Evolutionary conservation across 1,139 yeast species (phyloP).

Genomic region (Magnusiomyces fungicola): DNA sequence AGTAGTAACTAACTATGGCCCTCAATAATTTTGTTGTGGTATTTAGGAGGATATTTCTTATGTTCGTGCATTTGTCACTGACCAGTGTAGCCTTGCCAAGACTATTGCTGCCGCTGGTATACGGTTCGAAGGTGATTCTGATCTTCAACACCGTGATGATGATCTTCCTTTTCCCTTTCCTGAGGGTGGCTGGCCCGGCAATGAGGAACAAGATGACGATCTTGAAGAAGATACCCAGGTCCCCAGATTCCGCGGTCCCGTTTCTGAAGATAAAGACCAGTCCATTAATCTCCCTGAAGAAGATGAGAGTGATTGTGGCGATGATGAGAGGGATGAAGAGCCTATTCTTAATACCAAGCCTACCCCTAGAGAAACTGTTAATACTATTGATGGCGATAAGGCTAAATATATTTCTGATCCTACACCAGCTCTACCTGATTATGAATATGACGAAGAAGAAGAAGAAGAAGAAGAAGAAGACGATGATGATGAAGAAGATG

Average conservation of each 20-base stretch:
- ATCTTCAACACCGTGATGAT: conserved; percentile 24
- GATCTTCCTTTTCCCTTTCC: conserved; percentile 17
- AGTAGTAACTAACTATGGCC: background rate
- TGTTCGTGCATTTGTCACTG: conserved; percentile 11
- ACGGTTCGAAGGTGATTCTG: conserved; percentile 24
- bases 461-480: conserved; percentile 1
- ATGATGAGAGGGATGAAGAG: conserved; percentile 1
- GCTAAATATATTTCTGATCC: background rate
- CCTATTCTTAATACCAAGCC: too few species aligned
- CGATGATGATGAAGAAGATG: conserved; percentile 1
- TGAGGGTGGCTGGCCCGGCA: conserved; percentile 1
- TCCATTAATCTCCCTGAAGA: background rate
- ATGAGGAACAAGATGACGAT: conserved; percentile 10
- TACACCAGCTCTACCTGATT: too few species aligned
- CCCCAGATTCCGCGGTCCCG: background rate
- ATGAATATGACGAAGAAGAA: conserved; percentile 7
- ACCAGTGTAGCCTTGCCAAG: conserved; percentile 14
- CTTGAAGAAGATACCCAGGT: conserved; percentile 4
- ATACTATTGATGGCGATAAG: background rate
- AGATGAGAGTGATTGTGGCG: background rate
- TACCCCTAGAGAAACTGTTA: background rate
- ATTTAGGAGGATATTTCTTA: conserved; percentile 4
- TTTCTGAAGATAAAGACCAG: background rate
- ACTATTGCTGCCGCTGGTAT: conserved; percentile 13
- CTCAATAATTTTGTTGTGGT: background rate